Percentiles rank a stretch among this genome's conserved stretches.
Evolutionary conservation across 805 yeast genomes (phyloP).

Genomic region (Candida verbasci): DNA sequence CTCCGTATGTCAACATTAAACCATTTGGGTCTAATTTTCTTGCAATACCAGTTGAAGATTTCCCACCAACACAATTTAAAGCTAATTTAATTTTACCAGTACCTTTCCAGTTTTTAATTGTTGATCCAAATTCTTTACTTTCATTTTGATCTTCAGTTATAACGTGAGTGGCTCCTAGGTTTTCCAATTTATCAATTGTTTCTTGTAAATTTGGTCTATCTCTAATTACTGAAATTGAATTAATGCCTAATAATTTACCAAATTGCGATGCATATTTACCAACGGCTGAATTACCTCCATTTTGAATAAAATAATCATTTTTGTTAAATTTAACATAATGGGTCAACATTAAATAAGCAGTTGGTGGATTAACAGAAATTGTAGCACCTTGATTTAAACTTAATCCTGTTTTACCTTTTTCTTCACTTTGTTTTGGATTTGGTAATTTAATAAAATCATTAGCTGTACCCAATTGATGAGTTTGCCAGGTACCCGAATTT

Average conservation of each 20-base stretch:
- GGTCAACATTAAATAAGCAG: conserved; percentile 85
- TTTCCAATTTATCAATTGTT: conserved; percentile 45
- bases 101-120: conserved; percentile 51
- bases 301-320: conserved; percentile 87
- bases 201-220: conserved; percentile 76
- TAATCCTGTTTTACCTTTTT: conserved; percentile 29
- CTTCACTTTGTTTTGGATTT: conserved; percentile 44
- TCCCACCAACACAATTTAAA: conserved; percentile 91
- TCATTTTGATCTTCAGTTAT: conserved; percentile 83
- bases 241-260: conserved; percentile 70
- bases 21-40: conserved; percentile 76
- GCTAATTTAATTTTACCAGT: conserved; percentile 65
- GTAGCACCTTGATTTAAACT: conserved; percentile 72
- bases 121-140: conserved; percentile 60
- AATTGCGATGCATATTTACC: conserved; percentile 90
- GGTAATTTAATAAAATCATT: conserved; percentile 56
- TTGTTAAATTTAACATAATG: conserved; percentile 60
- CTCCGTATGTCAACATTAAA: conserved; percentile 87
- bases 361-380: conserved; percentile 84
- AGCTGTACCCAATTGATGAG: conserved; percentile 49
- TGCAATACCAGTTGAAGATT: conserved; percentile 74
- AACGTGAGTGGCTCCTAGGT: conserved; percentile 80
- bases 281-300: conserved; percentile 95
- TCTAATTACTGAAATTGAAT: conserved; percentile 84
- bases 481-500: conserved; percentile 91